Evolutionary conservation across 495 filamentous ascomycete genomes (phyloP).

Genomic region (Xylaria intraflava): DNA sequence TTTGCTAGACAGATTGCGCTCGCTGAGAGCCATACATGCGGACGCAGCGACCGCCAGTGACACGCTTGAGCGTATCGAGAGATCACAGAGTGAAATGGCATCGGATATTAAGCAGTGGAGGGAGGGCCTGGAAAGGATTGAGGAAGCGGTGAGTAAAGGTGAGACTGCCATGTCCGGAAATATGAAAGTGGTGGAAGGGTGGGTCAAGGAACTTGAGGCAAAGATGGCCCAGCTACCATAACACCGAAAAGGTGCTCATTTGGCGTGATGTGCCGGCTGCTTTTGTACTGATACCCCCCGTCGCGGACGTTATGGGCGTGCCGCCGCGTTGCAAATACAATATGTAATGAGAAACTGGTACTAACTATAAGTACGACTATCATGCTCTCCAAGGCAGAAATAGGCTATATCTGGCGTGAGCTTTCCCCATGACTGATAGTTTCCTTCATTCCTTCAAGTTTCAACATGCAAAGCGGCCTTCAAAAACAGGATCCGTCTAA

Average conservation of each 20-base stretch:
- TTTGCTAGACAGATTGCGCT: slow-evolving; percentile 77
- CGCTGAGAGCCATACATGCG: slow-evolving; percentile 75
- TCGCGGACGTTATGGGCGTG: background rate
- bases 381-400: background rate
- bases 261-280: background rate
- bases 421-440: too few species aligned
- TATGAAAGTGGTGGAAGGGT: slow-evolving; percentile 71
- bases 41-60: slow-evolving; percentile 83
- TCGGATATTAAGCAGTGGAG: slow-evolving; percentile 80
- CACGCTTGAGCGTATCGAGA: slow-evolving; percentile 67
- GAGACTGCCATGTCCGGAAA: slow-evolving; percentile 68
- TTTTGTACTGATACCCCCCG: slow-evolving; percentile 9
- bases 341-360: too few species aligned
- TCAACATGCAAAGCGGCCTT: too few species aligned
- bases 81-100: slow-evolving; percentile 73
- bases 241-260: slow-evolving; percentile 8
- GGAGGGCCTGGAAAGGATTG: slow-evolving; percentile 72
- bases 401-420: too few species aligned
- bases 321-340: background rate
- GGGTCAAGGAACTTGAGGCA: slow-evolving; percentile 82
- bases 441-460: too few species aligned
- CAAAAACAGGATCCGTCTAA: too few species aligned
- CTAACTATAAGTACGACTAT: too few species aligned
- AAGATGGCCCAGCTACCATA: slow-evolving; percentile 54
- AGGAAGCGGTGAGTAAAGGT: slow-evolving; percentile 61